Evolutionary conservation across 1,139 yeast species (phyloP), one percentile per base, ranked within the genome.

Genomic region (Diutina scorzettiae): DNA sequence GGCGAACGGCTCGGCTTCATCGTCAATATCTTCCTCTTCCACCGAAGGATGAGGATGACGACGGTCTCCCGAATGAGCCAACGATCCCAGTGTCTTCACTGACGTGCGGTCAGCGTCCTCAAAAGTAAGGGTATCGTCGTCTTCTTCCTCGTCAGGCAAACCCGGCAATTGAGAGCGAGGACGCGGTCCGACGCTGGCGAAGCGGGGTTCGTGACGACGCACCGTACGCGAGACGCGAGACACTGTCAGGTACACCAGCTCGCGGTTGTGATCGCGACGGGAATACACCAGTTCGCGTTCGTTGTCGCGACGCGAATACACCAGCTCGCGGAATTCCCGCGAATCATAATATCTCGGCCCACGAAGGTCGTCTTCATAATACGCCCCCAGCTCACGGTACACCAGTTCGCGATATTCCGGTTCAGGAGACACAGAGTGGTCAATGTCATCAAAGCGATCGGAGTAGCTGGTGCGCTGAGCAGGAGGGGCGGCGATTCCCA

Each of bases 361-460:
- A 19, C 23, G 34, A 7, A 14, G 30, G 6, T 7, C 4, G 14
- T 23, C 39, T 4, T 16, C 39, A 14, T 34, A n/a, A 6, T 34
- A 21, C 19, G 21, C 21, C n/a, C 16, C 28, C 39, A 34, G 39
- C 11, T 23, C 28, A 3, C 28, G 28, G 19, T 23, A 17, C 28
- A 34, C 28, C 39, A 34, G 39, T n/a, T 34, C 39, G n/a, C 28
- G 28, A 28, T 34, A 34, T 5, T 34, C 39, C 12, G 11, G n/a
- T 20, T 32, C 37, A 9, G 21, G 24, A 7, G 37, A 32, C 5
- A 19, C 37, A 9, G 30, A 27, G 24, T 62, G 63, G 33, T 58
- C 58, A 19, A 56, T 60, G 16, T 51, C 57, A 6, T 53, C 55
- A 17, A 29, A 32, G 20, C 48, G 53, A 2, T 31, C 34, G 6